Conservation (phyloP, 2,329 filamentous ascomycete species). For the Colletotrichum nymphaeae region DNA sequence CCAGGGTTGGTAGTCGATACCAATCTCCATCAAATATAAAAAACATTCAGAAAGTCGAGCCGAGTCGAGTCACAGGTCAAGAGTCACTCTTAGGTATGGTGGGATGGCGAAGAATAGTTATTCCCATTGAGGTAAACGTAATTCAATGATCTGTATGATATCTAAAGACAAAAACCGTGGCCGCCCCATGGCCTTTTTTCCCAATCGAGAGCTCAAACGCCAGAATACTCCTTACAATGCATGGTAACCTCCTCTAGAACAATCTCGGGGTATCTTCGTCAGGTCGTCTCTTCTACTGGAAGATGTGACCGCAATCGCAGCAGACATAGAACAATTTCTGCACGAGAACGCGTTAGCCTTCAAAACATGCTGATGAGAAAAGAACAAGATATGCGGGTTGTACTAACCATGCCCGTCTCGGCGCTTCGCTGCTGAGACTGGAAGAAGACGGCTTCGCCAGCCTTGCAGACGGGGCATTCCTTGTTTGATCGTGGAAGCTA, state of each 20-base stretch:
- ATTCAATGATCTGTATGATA: not conserved
- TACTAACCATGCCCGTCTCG: constrained; percentile 95
- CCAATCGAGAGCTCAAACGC: constrained; percentile 12
- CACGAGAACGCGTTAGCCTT: constrained; percentile 39
- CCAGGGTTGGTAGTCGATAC: constrained; percentile 31
- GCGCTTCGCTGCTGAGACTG: constrained; percentile 97
- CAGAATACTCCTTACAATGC: constrained; percentile 29
- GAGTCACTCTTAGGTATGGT: not conserved
- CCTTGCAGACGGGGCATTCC: constrained; percentile 84
- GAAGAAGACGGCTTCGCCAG: constrained; percentile 96
- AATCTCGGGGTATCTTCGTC: constrained; percentile 41
- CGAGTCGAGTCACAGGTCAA: not conserved
- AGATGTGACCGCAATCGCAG: constrained; percentile 92
- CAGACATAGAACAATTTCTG: constrained; percentile 96
- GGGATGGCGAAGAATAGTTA: not conserved
- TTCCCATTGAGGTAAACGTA: not conserved
- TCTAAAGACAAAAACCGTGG: constrained; percentile 2
- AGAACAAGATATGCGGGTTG: not conserved
- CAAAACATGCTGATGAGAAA: not conserved
- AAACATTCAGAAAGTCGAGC: not conserved
- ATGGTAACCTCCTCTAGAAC: constrained; percentile 1
- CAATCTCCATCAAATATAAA: constrained; percentile 33
- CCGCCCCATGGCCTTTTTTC: constrained; percentile 13
- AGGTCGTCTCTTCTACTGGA: constrained; percentile 58
- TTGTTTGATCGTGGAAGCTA: constrained; percentile 93